Base-by-base conservation (phyloP, 768 basidiomycete species). In the Psilocybe cubensis region DNA sequence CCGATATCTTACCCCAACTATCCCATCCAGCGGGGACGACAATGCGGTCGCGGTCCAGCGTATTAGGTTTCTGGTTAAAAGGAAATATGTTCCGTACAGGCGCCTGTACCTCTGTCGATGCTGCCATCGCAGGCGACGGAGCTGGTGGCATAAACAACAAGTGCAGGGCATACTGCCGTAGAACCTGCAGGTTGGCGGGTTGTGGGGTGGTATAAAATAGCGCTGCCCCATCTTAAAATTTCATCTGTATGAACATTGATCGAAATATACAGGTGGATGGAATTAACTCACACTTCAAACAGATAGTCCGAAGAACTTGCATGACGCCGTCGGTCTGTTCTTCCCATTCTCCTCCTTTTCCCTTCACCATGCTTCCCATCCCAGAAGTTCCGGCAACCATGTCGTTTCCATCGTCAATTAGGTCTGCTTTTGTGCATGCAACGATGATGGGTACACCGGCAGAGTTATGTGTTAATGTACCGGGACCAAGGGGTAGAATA, bases 11-110 rank as follows among this genome's bases (percentile, higher is more conserved):
- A 0, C 96, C 95, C 92, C 94, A 97, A 63, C 91, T 93, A 68
- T 98, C 97, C 97, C 97, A 99, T 1, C 97, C 97, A 1, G 93
- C 84, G 1, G 96, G 97, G 5, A 98, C 87, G 42, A 97, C 84
- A 50, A 98, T 89, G 11, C 85, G 88, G 66, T 98, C 96, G 28
- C 97, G 86, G 69, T 98, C 97, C 44, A 98, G 78, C 0, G 92
- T 89, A 68, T 98, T 98, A 1, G 97, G 89, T 62, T 91, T 89
- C 54, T 92, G 84, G 3, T 80, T 75, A 73, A 97, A 98, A 0
- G 93, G 88, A 74, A 98, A 97, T 1, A 88, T 84, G 65, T 92
- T 92, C 35, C 88, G 85, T 24, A 78, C 75, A 4, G 89, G 86
- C 3, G 85, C 82, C 29, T 86, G 83, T 7, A 88, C 80, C 40